Evolutionary conservation across 257 asterid genomes (phyloP).

Genomic region (Solanum pennellii): DNA sequence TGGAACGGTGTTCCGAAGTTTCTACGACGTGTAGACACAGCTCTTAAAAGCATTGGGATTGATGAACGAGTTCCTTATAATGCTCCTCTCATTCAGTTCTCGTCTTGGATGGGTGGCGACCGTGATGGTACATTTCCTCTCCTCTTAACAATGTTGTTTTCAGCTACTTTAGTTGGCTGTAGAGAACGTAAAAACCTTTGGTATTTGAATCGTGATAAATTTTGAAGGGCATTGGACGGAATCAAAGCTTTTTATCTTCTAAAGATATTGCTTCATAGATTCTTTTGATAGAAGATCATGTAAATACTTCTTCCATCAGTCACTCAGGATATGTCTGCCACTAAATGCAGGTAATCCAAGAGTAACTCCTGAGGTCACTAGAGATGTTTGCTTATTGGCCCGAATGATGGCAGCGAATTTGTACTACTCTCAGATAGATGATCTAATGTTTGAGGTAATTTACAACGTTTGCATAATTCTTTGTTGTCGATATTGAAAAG

Average conservation of each 20-base stretch:
- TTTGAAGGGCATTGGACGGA: not conserved
- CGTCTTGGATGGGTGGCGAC: conserved; percentile 55
- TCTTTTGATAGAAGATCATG: not conserved
- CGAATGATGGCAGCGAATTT: conserved; percentile 55
- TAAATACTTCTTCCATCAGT: not conserved
- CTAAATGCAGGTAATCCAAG: conserved; percentile 33
- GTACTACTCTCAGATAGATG: conserved; percentile 88
- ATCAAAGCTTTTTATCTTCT: not conserved
- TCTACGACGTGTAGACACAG: conserved; percentile 39
- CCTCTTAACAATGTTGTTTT: not conserved
- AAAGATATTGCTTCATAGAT: not conserved
- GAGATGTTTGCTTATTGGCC: conserved; percentile 44
- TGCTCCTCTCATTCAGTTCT: conserved; percentile 42
- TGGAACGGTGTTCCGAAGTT: conserved; percentile 47
- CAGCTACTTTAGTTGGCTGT: not conserved
- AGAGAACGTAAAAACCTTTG: not conserved
- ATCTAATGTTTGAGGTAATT: conserved; percentile 87
- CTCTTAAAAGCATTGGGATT: conserved; percentile 37
- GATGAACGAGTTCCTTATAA: conserved; percentile 42
- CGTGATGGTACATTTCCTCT: conserved; percentile 27
- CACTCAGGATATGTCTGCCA: not conserved
- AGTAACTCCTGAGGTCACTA: conserved; percentile 45
- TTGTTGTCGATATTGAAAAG: not conserved
- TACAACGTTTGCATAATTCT: not conserved
- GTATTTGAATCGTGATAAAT: not conserved